Percentiles rank a stretch among this genome's conserved stretches.
Evolutionary conservation across 192 early-diverging fungal genomes (phyloP).

Genomic region (Physocladia obscura): DNA sequence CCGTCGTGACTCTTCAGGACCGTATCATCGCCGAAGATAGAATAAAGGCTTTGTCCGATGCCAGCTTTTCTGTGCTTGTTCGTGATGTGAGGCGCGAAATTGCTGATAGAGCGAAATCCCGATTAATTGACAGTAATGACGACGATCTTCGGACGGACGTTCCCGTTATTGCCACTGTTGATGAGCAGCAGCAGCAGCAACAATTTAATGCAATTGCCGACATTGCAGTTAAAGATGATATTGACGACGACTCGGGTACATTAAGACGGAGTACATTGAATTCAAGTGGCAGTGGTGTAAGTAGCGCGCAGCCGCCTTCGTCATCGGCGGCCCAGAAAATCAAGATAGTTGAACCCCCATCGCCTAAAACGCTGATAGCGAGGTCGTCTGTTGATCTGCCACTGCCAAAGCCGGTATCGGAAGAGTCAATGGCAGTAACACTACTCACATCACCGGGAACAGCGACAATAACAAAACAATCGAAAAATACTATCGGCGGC

Average conservation of each 20-base stretch:
- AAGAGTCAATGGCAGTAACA: background rate
- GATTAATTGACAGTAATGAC: background rate
- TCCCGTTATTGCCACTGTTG: background rate
- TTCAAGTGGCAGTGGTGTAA: too few species aligned
- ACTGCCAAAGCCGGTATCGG: background rate
- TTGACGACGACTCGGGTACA: too few species aligned
- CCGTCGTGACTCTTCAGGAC: constrained; percentile 13
- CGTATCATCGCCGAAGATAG: constrained; percentile 4
- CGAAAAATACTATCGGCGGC: background rate
- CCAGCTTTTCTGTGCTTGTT: constrained; percentile 3
- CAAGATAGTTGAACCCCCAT: too few species aligned
- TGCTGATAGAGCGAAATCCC: constrained; percentile 1
- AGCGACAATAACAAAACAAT: background rate
- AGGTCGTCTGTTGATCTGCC: background rate
- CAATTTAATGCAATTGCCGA: background rate
- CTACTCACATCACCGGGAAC: background rate
- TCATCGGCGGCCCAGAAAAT: too few species aligned
- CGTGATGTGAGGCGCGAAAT: constrained; percentile 5
- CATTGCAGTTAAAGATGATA: too few species aligned
- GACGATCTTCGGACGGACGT: background rate
- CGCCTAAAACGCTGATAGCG: too few species aligned
- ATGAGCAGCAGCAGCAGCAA: background rate
- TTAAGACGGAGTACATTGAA: too few species aligned
- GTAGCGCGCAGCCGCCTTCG: too few species aligned
- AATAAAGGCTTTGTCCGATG: constrained; percentile 15